Percentiles rank a stretch among this genome's conserved stretches.
These are phyloP conservation scores for Nitzschia putrida DNA, from an alignment of 108 stramenopile genomes.

Conservation along the genomic window DNA sequence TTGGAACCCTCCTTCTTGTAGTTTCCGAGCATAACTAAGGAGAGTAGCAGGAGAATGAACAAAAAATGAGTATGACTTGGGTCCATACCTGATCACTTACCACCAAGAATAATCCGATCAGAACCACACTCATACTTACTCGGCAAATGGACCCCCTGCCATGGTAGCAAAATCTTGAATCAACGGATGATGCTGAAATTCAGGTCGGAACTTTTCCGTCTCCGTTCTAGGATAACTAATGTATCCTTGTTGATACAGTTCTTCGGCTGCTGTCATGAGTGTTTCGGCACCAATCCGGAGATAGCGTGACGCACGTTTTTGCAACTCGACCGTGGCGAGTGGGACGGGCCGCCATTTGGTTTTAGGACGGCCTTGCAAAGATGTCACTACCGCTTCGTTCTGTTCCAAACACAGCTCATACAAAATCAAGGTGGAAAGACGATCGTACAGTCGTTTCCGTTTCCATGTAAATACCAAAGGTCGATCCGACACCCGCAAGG, in stretches of 20 bases:
- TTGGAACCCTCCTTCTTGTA: slow-evolving; percentile 72
- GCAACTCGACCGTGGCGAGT: slow-evolving; percentile 95
- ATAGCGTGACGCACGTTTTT: slow-evolving; percentile 91
- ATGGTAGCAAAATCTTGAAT: slow-evolving; percentile 70
- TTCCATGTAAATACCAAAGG: slow-evolving; percentile 84
- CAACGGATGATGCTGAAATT: slow-evolving; percentile 80
- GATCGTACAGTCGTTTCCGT: slow-evolving; percentile 89
- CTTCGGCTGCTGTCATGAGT: slow-evolving; percentile 95
- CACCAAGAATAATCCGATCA: not conserved
- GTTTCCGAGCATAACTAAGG: slow-evolving; percentile 57
- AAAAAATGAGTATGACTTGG: not conserved
- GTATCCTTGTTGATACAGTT: slow-evolving; percentile 89
- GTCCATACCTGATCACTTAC: too few relatives aligned
- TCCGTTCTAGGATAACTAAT: slow-evolving; percentile 98
- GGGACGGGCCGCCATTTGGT: slow-evolving; percentile 93
- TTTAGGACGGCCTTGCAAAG: slow-evolving; percentile 71
- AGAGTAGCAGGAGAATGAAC: not conserved
- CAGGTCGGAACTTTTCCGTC: slow-evolving; percentile 92
- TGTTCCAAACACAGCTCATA: slow-evolving; percentile 90
- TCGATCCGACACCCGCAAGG: slow-evolving; percentile 34
- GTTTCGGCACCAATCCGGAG: slow-evolving; percentile 86
- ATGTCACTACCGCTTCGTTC: slow-evolving; percentile 71
- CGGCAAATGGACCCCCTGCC: slow-evolving; percentile 27
- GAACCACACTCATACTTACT: slow-evolving; percentile 10
- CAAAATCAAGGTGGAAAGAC: slow-evolving; percentile 60